These are phyloP conservation scores for Amaranthus cruentus DNA, from an alignment of 148 eudicot genomes.

Conservation along the genomic window DNA sequence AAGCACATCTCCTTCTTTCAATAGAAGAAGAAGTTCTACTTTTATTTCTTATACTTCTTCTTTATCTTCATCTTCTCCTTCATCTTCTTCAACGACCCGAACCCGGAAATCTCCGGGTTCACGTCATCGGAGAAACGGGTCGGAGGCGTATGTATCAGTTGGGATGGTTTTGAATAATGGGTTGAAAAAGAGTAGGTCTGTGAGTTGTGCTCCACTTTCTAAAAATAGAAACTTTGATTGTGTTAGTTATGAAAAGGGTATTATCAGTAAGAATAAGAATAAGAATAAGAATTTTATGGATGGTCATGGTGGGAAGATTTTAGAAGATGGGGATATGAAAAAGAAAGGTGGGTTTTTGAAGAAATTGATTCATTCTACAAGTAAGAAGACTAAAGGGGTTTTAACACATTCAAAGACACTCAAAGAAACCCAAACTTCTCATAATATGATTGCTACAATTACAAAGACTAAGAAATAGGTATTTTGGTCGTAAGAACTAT, in stretches of 20 bases:
- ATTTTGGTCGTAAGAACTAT: not conserved
- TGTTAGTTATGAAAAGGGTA: not conserved
- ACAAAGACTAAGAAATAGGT: not conserved
- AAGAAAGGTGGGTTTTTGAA: conserved; percentile 55
- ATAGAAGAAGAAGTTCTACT: conserved; percentile 2
- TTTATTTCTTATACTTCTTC: conserved; percentile 23
- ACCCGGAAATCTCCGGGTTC: not conserved
- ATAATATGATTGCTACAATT: not conserved
- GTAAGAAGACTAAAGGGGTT: conserved; percentile 43
- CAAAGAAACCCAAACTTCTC: conserved; percentile 20
- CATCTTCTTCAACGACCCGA: conserved; percentile 16
- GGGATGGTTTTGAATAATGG: conserved; percentile 33
- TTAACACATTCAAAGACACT: conserved; percentile 36
- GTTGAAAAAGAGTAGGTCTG: conserved; percentile 41
- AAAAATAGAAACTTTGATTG: conserved; percentile 12
- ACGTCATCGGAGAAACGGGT: conserved; percentile 31
- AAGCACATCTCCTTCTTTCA: conserved; percentile 10
- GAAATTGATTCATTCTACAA: conserved; percentile 43
- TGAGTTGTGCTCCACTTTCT: conserved; percentile 35
- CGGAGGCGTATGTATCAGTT: conserved; percentile 32
- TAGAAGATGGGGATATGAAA: conserved; percentile 12
- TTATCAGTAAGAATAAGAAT: conserved; percentile 7
- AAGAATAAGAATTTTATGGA: not conserved
- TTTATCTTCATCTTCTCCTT: conserved; percentile 20
- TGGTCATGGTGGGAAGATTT: not conserved